phyloP scores from a whole-genome alignment of 2,329 filamentous ascomycete genomes.

The Fusarium chaquense region DNA sequence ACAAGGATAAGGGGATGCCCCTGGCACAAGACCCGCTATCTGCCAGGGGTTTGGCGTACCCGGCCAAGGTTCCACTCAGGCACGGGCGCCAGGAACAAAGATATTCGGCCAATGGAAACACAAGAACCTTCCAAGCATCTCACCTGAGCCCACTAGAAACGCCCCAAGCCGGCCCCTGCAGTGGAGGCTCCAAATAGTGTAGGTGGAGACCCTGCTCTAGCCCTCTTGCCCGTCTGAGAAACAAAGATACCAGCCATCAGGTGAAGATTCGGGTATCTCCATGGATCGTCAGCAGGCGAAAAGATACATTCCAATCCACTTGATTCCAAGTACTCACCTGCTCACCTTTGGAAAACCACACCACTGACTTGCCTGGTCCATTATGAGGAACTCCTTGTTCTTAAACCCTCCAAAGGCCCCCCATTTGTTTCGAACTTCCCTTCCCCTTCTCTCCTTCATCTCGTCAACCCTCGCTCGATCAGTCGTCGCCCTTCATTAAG shows the following conservation, averaged over 20 bases:
- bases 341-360: conserved; percentile 5
- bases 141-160: conserved; percentile 27
- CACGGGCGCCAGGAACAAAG: conserved; percentile 24
- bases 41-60: conserved; percentile 16
- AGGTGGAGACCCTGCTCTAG: background rate
- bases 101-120: conserved; percentile 17
- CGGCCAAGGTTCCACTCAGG: conserved; percentile 12
- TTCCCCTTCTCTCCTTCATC: conserved; percentile 43
- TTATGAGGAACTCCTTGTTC: conserved; percentile 32
- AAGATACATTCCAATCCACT: conserved; percentile 15
- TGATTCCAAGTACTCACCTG: conserved; percentile 8
- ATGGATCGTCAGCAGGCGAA: background rate
- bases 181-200: conserved; percentile 30
- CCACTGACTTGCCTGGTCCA: conserved; percentile 15
- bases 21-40: conserved; percentile 22
- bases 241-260: conserved; percentile 28
- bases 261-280: conserved; percentile 19
- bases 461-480: conserved; percentile 43
- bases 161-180: conserved; percentile 39
- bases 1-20: conserved; percentile 19
- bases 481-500: conserved; percentile 45
- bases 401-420: conserved; percentile 42
- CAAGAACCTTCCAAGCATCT: conserved; percentile 20
- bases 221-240: conserved; percentile 13
- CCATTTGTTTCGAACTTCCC: conserved; percentile 31